These are phyloP conservation scores for Ampelocalamus luodianensis DNA, from an alignment of 176 grass and related monocot genomes.

Conservation along the genomic window DNA sequence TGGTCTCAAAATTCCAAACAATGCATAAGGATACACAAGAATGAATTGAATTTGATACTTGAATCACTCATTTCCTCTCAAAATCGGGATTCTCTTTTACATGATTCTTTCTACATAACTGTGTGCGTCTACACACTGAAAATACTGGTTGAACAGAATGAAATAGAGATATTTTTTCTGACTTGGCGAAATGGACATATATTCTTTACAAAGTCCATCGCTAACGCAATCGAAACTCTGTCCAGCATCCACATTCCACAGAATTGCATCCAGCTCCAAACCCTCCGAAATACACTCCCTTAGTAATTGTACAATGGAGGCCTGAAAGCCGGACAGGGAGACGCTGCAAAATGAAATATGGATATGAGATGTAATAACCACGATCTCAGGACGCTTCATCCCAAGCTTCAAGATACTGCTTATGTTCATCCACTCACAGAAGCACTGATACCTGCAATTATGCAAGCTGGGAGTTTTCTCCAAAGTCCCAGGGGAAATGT, in stretches of 20 bases:
- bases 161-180: not conserved
- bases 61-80: too few relatives aligned
- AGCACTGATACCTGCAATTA: constrained; percentile 22
- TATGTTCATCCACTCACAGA: constrained; percentile 4
- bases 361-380: constrained; percentile 27
- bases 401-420: constrained; percentile 14
- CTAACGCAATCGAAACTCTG: not conserved
- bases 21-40: not conserved
- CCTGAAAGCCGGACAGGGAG: not conserved
- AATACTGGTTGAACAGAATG: not conserved
- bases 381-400: constrained; percentile 7
- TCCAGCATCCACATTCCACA: not conserved
- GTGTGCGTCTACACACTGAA: not conserved
- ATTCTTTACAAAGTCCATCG: not conserved
- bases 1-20: not conserved
- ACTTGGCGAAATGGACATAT: not conserved
- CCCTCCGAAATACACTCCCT: not conserved
- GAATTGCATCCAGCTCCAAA: not conserved
- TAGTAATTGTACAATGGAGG: not conserved
- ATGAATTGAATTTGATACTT: not conserved
- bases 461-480: constrained; percentile 33
- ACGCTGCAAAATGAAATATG: constrained; percentile 18
- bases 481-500: not conserved
- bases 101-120: not conserved
- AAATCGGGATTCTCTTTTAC: not conserved